A percentile compares a stretch with the other conserved stretches of the same genome.
These are phyloP conservation scores for Saccharomyces eubayanus DNA, from an alignment of 805 yeast genomes.

Conservation along the genomic window DNA sequence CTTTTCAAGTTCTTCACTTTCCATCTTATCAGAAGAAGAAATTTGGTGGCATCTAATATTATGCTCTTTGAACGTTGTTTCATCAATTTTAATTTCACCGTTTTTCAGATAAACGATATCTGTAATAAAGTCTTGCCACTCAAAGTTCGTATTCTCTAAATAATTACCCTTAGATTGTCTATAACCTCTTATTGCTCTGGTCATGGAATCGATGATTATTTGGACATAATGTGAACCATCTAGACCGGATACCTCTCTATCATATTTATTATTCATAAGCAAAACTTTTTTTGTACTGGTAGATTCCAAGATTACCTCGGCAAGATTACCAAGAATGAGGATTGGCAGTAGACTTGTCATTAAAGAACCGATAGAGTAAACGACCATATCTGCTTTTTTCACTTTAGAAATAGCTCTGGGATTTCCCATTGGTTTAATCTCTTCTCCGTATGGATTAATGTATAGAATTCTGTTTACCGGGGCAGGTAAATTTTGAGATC, in stretches of 20 bases:
- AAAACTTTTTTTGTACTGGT: constrained; percentile 41
- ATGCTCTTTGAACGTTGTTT: constrained; percentile 29
- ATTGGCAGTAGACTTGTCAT: constrained; percentile 85
- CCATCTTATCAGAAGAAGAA: constrained; percentile 18
- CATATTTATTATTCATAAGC: constrained; percentile 63
- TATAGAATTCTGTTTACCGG: constrained; percentile 69
- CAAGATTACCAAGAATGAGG: constrained; percentile 62
- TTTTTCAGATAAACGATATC: constrained; percentile 50
- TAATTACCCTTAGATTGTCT: constrained; percentile 16
- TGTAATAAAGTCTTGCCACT: constrained; percentile 47
- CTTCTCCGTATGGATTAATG: constrained; percentile 82
- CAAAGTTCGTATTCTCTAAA: constrained; percentile 5
- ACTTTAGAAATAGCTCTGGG: constrained; percentile 49
- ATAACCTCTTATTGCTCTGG: constrained; percentile 15
- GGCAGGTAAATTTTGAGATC: constrained; percentile 53
- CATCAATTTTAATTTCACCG: constrained; percentile 45
- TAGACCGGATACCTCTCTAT: constrained; percentile 72
- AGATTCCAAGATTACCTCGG: constrained; percentile 42
- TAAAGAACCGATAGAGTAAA: constrained; percentile 80
- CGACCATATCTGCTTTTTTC: constrained; percentile 42
- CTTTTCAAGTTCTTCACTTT: constrained; percentile 16
- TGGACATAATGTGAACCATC: constrained; percentile 50
- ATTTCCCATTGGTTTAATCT: constrained; percentile 68
- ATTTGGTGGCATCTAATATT: constrained; percentile 41
- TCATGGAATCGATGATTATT: constrained; percentile 37